Evolutionary conservation across 371 early-diverging fungal genomes (phyloP), one percentile per base, ranked within the genome.

Genomic region (Nosema muscidifuracis): DNA sequence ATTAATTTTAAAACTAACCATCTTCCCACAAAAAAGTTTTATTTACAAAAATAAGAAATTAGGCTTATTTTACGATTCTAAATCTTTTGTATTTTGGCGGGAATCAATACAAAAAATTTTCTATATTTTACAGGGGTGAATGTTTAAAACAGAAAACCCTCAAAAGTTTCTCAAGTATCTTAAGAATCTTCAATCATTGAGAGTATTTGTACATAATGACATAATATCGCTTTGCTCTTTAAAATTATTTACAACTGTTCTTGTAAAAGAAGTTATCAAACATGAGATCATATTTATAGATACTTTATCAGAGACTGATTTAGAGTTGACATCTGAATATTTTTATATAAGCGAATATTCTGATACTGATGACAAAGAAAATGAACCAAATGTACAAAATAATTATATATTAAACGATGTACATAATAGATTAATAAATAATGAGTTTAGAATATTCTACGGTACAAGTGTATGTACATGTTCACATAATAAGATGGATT

Each of bases 251-350:
- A 53, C 63, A 24, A 20, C 31, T 22, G 31, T 70, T 7, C 62
- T 70, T 22, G 36, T 40, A 28, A 70, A 53, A 20, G 71, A 70
- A 38, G 30, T 60, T 0, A 62, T 70, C 28, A 58, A 62, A 36
- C 57, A 61, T 26, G 71, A 70, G 36, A 51, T 70, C 16, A 28
- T 30, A 1, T 61, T 70, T 38, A 20, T 50, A 0, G 18, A 44
- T 44, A n/a, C n/a, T n/a, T n/a, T n/a, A n/a, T 3, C 6, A 26
- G 55, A 53, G 9, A 2, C 22, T 24, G 3, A 24, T 53, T 9
- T 53, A 53, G 16, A 28, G 4, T 26, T 53, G 24, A 24, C 9
- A 6, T 15, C 55, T 24, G 30, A 53, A 26, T 26, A 2, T 22
- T 9, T 15, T 26, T 26, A 9, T 9, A 53, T 53, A 53, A 12